These are phyloP conservation scores for Penicillium sp. DNA, from an alignment of 2,329 filamentous ascomycete genomes.

Conservation along the genomic window DNA sequence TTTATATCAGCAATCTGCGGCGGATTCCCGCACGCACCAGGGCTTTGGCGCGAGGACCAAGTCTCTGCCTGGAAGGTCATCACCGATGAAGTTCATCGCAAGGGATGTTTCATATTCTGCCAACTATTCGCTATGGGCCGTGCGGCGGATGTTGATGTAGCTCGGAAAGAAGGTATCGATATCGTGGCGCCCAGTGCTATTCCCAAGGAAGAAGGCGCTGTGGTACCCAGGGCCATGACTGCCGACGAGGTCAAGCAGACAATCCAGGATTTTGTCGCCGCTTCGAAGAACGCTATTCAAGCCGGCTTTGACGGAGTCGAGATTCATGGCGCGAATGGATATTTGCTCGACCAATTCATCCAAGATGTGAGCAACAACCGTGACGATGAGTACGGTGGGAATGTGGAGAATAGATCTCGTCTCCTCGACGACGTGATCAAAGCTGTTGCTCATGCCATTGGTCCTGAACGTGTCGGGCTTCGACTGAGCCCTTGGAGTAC, in stretches of 20 bases:
- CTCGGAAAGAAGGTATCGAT: neutral
- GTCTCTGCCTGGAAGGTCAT: neutral
- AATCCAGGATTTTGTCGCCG: conserved; percentile 42
- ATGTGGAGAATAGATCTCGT: conserved; percentile 50
- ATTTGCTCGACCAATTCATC: conserved; percentile 52
- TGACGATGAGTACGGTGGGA: conserved; percentile 52
- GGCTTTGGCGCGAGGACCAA: neutral
- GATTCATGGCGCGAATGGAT: conserved; percentile 50
- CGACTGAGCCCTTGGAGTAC: conserved; percentile 43
- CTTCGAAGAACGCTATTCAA: conserved; percentile 52
- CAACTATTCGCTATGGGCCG: neutral
- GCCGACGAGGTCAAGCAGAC: conserved; percentile 44
- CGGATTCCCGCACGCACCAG: conserved; percentile 30
- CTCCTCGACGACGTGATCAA: conserved; percentile 54
- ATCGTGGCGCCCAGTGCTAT: neutral
- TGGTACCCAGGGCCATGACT: conserved; percentile 19
- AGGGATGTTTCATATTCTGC: neutral
- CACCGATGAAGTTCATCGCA: neutral
- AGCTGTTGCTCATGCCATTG: conserved; percentile 43
- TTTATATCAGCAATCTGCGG: conserved; percentile 49
- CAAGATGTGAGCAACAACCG: conserved; percentile 49
- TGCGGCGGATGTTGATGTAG: neutral
- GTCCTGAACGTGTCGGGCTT: conserved; percentile 43
- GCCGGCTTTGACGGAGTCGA: conserved; percentile 55
- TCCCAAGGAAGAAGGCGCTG: neutral